phyloP scores from a whole-genome alignment of 2,329 filamentous ascomycete species.

The Hypoxylon sp. region DNA sequence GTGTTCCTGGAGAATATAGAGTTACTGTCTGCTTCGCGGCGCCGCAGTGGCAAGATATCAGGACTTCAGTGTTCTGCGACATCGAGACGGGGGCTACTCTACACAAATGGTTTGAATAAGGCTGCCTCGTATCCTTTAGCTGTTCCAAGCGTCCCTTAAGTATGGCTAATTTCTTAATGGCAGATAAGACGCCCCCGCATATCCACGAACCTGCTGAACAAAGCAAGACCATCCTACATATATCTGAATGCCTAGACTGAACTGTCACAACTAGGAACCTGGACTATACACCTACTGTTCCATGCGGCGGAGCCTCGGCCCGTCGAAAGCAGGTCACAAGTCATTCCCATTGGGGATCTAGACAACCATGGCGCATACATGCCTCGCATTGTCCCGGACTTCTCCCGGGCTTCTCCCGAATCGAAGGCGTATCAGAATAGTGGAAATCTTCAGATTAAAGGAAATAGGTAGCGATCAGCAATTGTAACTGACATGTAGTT shows the following conservation, averaged over 20 bases:
- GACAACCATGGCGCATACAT: conserved; percentile 14
- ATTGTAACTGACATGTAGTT: conserved; percentile 38
- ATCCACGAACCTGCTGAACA: neutral
- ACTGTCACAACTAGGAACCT: conserved; percentile 9
- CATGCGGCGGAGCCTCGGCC: conserved; percentile 31
- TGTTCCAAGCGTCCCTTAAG: neutral
- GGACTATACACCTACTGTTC: neutral
- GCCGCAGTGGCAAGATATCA: conserved; percentile 52
- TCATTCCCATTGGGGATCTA: conserved; percentile 17
- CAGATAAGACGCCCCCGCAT: neutral
- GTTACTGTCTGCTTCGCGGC: conserved; percentile 46
- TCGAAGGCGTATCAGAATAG: conserved; percentile 12
- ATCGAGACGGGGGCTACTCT: neutral
- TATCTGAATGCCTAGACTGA: conserved; percentile 13
- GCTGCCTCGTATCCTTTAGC: neutral
- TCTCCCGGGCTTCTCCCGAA: conserved; percentile 4
- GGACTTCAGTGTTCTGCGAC: conserved; percentile 21
- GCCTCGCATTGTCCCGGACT: neutral
- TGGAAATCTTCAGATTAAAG: conserved; percentile 42
- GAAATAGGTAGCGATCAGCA: conserved; percentile 40
- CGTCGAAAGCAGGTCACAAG: conserved; percentile 20
- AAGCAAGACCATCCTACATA: conserved; percentile 10
- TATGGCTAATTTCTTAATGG: neutral
- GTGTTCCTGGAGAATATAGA: neutral
- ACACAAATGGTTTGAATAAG: neutral